Evolutionary conservation across 257 asterid genomes (phyloP), one percentile per base, ranked within the genome.

Genomic region (Fraxinus americana): DNA sequence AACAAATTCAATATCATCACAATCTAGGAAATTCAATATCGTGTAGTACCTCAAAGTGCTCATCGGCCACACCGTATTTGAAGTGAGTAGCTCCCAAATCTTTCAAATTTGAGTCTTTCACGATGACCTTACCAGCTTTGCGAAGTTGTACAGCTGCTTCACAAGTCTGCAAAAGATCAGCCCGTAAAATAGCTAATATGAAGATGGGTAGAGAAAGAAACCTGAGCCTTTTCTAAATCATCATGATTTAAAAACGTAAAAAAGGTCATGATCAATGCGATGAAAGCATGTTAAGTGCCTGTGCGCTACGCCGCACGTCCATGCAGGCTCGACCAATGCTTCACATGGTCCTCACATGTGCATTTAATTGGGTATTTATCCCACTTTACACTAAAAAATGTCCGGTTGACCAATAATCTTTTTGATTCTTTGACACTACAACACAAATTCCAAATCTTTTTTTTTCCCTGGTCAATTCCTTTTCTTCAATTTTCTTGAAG

Each of bases 131-230:
- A 23, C 99, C 98, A 0, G 88, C 90, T 85, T 90, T 91, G 65
- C 97, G 83, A 19, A 95, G 96, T 78, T 95, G 92, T 45, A 89
- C 92, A n/a, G 98, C 97, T 0, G 96, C 91, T 82, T 91, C 96
- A 79, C 99, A 91, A 0, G 99, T 90, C 99, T 91, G 86, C 82
- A 68, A 7, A 43, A 17, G 11, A 10, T 4, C 66, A 52, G 63
- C 23, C 23, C 63, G 2, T 7, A n/a, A 57, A 57, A n/a, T 57
- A 19, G 66, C 66, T 57, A 57, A 17, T n/a, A 0, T 57, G 66
- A 57, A 52, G 45, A 39, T 39, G 45, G 45, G 13, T 9, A 39
- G 45, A 11, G 43, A 39, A 1, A 8, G 45, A 9, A 9, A 39
- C 45, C 45, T 8, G 13, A 39, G 45, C 45, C 45, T 39, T 39